These are phyloP conservation scores for Yarrowia galli DNA, from an alignment of 1,139 yeast genomes.

Conservation along the genomic window DNA sequence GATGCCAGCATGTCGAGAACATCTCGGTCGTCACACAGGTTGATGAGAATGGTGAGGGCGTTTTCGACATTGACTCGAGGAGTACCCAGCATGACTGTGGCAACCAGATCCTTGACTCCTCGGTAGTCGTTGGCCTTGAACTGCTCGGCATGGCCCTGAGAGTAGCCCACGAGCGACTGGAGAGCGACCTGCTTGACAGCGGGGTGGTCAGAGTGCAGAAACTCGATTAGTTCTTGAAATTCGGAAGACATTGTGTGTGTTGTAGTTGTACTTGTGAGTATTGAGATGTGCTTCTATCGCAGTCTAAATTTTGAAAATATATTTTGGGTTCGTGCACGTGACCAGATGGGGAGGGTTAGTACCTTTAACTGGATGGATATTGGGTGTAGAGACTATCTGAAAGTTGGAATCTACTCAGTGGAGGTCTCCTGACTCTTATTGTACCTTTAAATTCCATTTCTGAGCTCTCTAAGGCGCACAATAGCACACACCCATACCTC, in stretches of 20 bases:
- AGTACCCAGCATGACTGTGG: constrained; percentile 52
- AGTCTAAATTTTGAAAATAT: constrained; percentile 16
- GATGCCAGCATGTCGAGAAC: constrained; percentile 66
- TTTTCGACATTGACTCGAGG: constrained; percentile 47
- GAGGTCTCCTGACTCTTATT: too few relatives aligned
- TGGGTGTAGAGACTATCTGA: too few relatives aligned
- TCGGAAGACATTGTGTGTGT: constrained; percentile 25
- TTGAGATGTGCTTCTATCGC: too few relatives aligned
- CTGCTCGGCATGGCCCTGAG: constrained; percentile 70
- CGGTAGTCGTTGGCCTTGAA: constrained; percentile 75
- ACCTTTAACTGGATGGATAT: neutral
- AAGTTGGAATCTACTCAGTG: too few relatives aligned
- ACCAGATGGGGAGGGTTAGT: neutral
- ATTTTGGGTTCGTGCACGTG: constrained; percentile 28
- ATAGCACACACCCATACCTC: neutral
- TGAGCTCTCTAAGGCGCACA: neutral
- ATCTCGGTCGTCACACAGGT: constrained; percentile 75
- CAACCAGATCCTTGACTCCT: constrained; percentile 78
- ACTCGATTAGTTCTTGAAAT: constrained; percentile 62
- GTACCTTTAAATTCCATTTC: neutral
- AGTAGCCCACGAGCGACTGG: constrained; percentile 82
- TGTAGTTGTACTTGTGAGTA: neutral
- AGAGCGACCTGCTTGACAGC: constrained; percentile 86
- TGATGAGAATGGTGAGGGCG: constrained; percentile 80
- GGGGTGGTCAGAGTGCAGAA: constrained; percentile 83